Base-by-base conservation (phyloP, 2,329 filamentous ascomycete species). In the Paecilomyces formosus region DNA sequence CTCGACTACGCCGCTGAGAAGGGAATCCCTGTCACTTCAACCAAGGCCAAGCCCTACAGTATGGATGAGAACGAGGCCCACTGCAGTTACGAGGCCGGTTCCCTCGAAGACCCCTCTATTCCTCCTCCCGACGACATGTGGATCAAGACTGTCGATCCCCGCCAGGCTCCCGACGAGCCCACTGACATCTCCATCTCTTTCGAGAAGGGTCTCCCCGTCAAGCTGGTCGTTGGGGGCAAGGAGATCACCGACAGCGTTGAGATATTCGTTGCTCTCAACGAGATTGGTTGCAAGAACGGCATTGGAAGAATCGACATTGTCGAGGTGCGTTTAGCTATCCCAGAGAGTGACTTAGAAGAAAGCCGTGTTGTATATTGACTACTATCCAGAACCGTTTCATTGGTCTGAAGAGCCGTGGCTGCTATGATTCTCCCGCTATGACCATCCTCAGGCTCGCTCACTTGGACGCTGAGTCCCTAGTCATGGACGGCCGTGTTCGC, bases 281-380 rank as follows among this genome's bases (percentile, higher is more conserved):
- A 83, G 60, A 87, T 93, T 63, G 90, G 84, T 63, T 82, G 84
- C 72, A 82, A 79, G 63, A 80, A 91, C 77, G 90, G 90, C 72
- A 84, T 93, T 65, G 90, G 89, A 68, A 81, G 90, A 68, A 87
- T 93, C 64, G 89, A 93, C 74, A 93, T 93, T 70, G 89, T 92
- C 61, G 88, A 91, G 30, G 30, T 31, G 30, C 30, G 30, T 31
- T 31, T 31, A 3, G 5, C 8, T 31, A 11, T 31, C 7, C 8
- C 3, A 1, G 11, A 31, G 11, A 11, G 30, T 5, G 30, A 12
- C 7, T 31, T 12, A 12, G 30, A 31, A 31, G 30, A 31, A 31
- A 8, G 30, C 30, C 11, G 30, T 31, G 11, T 31, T 11, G 8
- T 31, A 8, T 31, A 31, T 12, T 31, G 30, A 31, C 11, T 9